Percentiles rank a stretch among this genome's conserved stretches.
These are phyloP conservation scores for Udeniomyces megalosporus DNA, from an alignment of 768 basidiomycete species.

Conservation along the genomic window DNA sequence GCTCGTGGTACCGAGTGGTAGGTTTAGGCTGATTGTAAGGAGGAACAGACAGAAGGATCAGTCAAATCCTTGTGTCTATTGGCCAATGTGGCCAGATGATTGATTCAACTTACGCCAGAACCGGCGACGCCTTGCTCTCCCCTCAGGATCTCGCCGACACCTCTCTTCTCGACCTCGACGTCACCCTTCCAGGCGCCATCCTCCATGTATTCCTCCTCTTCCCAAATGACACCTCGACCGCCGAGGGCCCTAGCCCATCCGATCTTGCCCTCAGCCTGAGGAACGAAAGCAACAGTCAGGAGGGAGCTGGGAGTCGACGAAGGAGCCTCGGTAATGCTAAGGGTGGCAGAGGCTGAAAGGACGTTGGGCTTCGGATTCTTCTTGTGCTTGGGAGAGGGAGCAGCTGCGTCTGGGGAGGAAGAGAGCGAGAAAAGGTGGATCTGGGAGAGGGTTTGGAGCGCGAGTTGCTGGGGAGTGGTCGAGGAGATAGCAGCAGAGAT, in stretches of 20 bases:
- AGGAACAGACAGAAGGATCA: not conserved
- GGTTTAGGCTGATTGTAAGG: slow-evolving; percentile 1
- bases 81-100: no score
- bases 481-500: not conserved
- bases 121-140: not conserved
- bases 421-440: not conserved
- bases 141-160: slow-evolving; percentile 1
- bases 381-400: not conserved
- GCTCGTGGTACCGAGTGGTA: slow-evolving; percentile 14
- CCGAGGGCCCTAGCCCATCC: slow-evolving; percentile 1
- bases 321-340: not conserved
- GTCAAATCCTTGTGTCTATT: no score
- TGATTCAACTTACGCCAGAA: not conserved
- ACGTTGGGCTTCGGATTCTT: slow-evolving; percentile 3
- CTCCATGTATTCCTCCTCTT: slow-evolving; percentile 2
- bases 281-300: not conserved
- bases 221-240: slow-evolving; percentile 1
- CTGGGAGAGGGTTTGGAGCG: slow-evolving; percentile 3
- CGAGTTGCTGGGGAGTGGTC: not conserved
- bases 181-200: not conserved
- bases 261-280: not conserved
- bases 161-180: not conserved
- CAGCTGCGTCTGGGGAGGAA: not conserved
- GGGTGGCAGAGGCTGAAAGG: not conserved
- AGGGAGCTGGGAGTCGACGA: not conserved